These are phyloP conservation scores for Coniosporium apollinis DNA, from an alignment of 495 filamentous ascomycete species.

Conservation along the genomic window DNA sequence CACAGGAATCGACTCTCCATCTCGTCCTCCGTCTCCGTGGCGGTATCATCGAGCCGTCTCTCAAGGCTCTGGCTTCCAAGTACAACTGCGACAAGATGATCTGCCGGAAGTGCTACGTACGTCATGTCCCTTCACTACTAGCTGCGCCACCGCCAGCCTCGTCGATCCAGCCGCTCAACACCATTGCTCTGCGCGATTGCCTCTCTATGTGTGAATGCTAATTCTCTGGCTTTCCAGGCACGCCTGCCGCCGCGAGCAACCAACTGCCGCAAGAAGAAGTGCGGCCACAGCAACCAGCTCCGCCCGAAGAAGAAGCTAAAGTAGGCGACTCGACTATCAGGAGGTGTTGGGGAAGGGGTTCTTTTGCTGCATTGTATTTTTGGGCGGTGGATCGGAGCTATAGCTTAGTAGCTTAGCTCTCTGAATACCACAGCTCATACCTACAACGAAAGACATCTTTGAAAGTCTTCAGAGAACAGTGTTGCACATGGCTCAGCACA, in stretches of 20 bases:
- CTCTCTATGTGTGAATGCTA: too few relatives aligned
- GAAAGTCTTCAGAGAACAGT: too few relatives aligned
- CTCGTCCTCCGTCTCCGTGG: slow-evolving; percentile 97
- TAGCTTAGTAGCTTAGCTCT: background rate
- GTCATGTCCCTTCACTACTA: slow-evolving; percentile 16
- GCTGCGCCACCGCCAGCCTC: too few relatives aligned
- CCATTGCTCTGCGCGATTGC: too few relatives aligned
- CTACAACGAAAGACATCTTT: too few relatives aligned
- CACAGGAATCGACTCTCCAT: slow-evolving; percentile 94
- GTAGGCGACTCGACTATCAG: slow-evolving; percentile 39
- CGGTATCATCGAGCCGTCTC: slow-evolving; percentile 97
- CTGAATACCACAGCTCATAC: background rate
- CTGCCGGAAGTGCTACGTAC: slow-evolving; percentile 98
- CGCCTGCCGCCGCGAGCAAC: slow-evolving; percentile 95
- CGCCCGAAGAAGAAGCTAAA: slow-evolving; percentile 99
- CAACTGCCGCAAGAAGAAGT: slow-evolving; percentile 99
- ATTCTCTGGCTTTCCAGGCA: slow-evolving; percentile 51
- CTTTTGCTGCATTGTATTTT: background rate
- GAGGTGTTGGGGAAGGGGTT: background rate
- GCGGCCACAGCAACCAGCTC: slow-evolving; percentile 98
- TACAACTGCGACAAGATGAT: slow-evolving; percentile 99
- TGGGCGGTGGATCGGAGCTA: background rate
- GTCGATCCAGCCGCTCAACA: too few relatives aligned
- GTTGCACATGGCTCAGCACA: too few relatives aligned
- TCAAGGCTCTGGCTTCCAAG: slow-evolving; percentile 95